These are phyloP conservation scores for Paspalum vaginatum DNA, from an alignment of 176 grass and related monocot species.

Conservation along the genomic window DNA sequence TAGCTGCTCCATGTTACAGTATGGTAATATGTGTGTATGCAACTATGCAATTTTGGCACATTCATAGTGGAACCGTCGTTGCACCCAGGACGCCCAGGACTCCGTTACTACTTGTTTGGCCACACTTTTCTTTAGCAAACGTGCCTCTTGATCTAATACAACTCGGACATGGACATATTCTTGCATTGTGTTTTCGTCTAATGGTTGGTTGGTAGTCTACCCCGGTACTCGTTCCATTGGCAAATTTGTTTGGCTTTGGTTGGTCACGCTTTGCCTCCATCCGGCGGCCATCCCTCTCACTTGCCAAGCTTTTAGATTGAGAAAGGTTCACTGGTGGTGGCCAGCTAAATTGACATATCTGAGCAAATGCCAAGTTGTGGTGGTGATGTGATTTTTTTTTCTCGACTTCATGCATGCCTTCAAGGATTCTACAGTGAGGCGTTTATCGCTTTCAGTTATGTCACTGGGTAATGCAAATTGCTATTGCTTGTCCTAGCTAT, in stretches of 20 bases:
- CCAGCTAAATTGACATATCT: conserved; percentile 35
- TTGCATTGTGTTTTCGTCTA: not conserved
- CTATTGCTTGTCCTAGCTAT: not conserved
- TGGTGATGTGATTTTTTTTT: conserved; percentile 28
- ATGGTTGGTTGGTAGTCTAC: conserved; percentile 22
- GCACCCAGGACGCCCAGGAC: no score
- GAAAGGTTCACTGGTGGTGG: conserved; percentile 42
- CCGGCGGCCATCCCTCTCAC: conserved; percentile 20
- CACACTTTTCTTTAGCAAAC: not conserved
- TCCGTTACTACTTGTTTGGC: not conserved
- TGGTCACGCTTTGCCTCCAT: conserved; percentile 26
- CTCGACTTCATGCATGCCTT: conserved; percentile 8
- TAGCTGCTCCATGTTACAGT: no score
- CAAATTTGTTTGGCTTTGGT: conserved; percentile 46
- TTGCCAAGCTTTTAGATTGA: conserved; percentile 49
- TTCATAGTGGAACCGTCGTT: not conserved
- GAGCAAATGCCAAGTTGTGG: conserved; percentile 32
- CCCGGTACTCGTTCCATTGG: conserved; percentile 11
- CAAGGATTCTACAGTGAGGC: not conserved
- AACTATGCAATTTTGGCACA: not conserved
- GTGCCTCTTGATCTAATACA: not conserved
- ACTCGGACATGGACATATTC: not conserved
- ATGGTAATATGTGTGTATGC: no score
- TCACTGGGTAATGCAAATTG: not conserved
- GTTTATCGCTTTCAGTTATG: not conserved